These are phyloP conservation scores for Globisporangium acanthophoron DNA, from an alignment of 352 stramenopile genomes.

Conservation along the genomic window DNA sequence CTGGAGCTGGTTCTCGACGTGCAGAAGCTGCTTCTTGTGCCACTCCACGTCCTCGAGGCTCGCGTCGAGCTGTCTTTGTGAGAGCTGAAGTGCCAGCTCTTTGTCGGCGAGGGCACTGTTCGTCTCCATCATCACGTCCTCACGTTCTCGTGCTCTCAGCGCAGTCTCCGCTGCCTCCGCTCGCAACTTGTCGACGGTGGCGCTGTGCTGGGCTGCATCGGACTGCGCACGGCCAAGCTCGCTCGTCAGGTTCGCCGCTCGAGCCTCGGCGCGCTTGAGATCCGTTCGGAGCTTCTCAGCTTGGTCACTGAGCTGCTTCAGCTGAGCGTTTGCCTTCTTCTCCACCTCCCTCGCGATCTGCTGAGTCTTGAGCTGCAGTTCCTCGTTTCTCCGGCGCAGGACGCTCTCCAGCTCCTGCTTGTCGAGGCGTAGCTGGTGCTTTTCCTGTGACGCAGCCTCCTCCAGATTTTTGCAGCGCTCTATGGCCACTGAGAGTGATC, in stretches of 20 bases:
- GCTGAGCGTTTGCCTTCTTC: conserved; percentile 12
- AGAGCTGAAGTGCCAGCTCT: conserved; percentile 16
- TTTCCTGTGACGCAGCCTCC: conserved; percentile 15
- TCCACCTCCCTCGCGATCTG: conserved; percentile 9
- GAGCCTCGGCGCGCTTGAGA: conserved; percentile 6
- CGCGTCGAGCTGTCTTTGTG: conserved; percentile 16
- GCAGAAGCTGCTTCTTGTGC: conserved; percentile 18
- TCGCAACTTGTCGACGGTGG: neutral
- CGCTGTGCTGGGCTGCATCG: neutral
- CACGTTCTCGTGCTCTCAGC: neutral
- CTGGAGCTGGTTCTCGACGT: conserved; percentile 42
- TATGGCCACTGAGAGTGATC: conserved; percentile 3
- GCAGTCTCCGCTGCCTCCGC: neutral
- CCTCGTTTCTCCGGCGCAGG: conserved; percentile 22
- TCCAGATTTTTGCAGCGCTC: conserved; percentile 20
- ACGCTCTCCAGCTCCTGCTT: conserved; percentile 28
- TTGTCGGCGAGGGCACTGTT: neutral
- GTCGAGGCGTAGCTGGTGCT: conserved; percentile 23
- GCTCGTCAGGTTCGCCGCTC: neutral
- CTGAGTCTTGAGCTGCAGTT: conserved; percentile 11
- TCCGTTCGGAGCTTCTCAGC: conserved; percentile 15
- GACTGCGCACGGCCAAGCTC: conserved; percentile 6
- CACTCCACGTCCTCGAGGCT: conserved; percentile 28
- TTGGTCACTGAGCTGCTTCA: conserved; percentile 15
- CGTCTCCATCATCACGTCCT: neutral